phyloP scores from a whole-genome alignment of 2,329 filamentous ascomycete species.

The Aspergillus ochraceus region DNA sequence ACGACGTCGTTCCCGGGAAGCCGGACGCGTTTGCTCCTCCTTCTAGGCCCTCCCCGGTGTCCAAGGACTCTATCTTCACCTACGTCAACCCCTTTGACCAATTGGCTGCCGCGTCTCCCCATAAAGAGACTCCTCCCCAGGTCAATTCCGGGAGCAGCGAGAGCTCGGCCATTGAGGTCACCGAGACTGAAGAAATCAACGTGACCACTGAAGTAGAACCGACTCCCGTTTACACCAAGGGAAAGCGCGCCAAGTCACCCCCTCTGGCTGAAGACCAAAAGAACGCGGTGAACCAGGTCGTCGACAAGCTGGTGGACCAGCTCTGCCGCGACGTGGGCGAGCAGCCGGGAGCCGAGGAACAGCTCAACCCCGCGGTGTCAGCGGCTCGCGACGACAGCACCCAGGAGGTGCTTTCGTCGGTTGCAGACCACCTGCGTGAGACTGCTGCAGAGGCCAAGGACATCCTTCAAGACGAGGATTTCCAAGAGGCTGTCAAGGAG shows the following conservation, averaged over 20 bases:
- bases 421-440: constrained; percentile 37
- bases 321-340: constrained; percentile 64
- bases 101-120: constrained; percentile 65
- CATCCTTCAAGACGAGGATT: constrained; percentile 55
- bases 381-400: constrained; percentile 36
- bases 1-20: constrained; percentile 22
- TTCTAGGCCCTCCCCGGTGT: constrained; percentile 32
- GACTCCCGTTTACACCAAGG: not conserved
- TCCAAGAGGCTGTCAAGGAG: constrained; percentile 55
- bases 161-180: constrained; percentile 38
- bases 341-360: constrained; percentile 55
- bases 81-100: constrained; percentile 74
- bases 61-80: constrained; percentile 58
- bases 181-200: constrained; percentile 23
- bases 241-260: constrained; percentile 25
- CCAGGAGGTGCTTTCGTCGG: constrained; percentile 34
- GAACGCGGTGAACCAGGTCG: constrained; percentile 70
- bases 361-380: constrained; percentile 38
- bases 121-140: constrained; percentile 57
- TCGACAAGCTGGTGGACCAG: constrained; percentile 64
- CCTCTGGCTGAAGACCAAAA: constrained; percentile 40
- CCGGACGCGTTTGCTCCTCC: constrained; percentile 41
- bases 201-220: constrained; percentile 22
- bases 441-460: constrained; percentile 45
- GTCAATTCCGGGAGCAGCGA: constrained; percentile 38